A percentile compares a stretch with the other conserved stretches of the same genome.
phyloP scores from a whole-genome alignment of 129 eudicot species.

The Arctium minus region DNA sequence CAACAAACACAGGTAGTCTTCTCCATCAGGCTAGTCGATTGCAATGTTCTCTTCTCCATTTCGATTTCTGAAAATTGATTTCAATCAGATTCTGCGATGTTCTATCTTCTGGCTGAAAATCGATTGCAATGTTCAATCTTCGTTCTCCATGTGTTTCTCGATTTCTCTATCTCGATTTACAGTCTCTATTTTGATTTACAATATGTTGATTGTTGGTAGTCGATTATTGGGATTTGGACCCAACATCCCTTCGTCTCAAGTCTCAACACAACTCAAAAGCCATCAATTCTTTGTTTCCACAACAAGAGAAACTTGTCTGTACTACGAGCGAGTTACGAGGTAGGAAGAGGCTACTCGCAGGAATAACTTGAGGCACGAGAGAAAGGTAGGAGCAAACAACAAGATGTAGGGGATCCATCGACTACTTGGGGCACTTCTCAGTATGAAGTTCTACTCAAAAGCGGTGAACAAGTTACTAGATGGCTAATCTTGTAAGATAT shows the following conservation, averaged over 20 bases:
- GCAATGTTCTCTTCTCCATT: no score
- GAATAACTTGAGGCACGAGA: constrained; percentile 41
- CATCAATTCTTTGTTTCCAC: constrained; percentile 9
- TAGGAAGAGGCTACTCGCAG: constrained; percentile 56
- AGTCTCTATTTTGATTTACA: no score
- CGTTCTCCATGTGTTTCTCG: no score
- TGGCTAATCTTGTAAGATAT: constrained; percentile 76
- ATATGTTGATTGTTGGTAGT: no score
- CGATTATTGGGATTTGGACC: background rate
- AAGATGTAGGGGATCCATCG: background rate
- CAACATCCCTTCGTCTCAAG: background rate
- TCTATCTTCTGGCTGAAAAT: no score
- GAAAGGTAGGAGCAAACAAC: constrained; percentile 1
- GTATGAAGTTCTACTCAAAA: constrained; percentile 72
- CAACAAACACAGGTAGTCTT: no score
- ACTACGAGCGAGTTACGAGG: constrained; percentile 43
- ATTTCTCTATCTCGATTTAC: no score
- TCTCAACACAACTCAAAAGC: background rate
- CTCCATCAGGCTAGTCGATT: no score
- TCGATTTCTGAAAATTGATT: no score
- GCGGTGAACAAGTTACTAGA: constrained; percentile 95
- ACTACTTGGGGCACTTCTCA: constrained; percentile 41
- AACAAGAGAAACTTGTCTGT: background rate
- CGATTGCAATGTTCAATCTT: no score
- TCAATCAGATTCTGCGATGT: no score